Evolutionary conservation across 345 rosid species (phyloP).

Genomic region (Eucalyptus guilfoylei): DNA sequence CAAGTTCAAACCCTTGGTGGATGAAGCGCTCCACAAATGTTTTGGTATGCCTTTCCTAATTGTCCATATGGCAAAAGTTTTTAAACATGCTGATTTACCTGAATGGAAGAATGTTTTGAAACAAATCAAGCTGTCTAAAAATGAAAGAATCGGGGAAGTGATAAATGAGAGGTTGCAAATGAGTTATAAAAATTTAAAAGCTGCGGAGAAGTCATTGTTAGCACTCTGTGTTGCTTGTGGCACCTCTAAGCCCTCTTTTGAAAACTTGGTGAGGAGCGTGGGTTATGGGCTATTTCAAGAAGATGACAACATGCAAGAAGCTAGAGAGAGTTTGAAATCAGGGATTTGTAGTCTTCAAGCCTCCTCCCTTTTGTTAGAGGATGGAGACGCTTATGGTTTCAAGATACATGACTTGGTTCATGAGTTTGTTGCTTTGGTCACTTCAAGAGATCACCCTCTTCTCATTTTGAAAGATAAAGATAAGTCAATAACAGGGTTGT

Average conservation of each 20-base stretch:
- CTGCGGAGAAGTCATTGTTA: rapidly evolving
- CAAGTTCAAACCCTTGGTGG: too few relatives aligned
- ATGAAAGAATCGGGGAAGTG: rapidly evolving
- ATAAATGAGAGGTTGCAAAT: rapidly evolving
- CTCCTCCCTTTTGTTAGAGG: rapidly evolving
- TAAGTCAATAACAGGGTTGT: rapidly evolving
- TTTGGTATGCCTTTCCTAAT: rapidly evolving
- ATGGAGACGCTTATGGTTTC: rapidly evolving
- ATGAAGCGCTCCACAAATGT: too few relatives aligned
- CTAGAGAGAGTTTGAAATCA: rapidly evolving
- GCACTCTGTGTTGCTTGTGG: rapidly evolving
- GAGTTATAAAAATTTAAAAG: rapidly evolving
- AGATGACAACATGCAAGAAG: rapidly evolving
- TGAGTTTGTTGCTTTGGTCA: rapidly evolving
- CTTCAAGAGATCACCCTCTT: too few relatives aligned
- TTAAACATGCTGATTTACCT: rapidly evolving
- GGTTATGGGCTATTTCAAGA: rapidly evolving
- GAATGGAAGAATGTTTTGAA: too few relatives aligned
- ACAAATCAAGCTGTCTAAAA: rapidly evolving
- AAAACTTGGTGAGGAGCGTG: rapidly evolving
- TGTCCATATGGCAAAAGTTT: rapidly evolving
- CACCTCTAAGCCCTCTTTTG: rapidly evolving
- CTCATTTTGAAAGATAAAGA: too few relatives aligned
- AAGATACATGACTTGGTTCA: too few relatives aligned
- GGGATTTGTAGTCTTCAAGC: too few relatives aligned